Base-by-base conservation (phyloP, 345 rosid genomes). In the Linum usitatissimum region DNA sequence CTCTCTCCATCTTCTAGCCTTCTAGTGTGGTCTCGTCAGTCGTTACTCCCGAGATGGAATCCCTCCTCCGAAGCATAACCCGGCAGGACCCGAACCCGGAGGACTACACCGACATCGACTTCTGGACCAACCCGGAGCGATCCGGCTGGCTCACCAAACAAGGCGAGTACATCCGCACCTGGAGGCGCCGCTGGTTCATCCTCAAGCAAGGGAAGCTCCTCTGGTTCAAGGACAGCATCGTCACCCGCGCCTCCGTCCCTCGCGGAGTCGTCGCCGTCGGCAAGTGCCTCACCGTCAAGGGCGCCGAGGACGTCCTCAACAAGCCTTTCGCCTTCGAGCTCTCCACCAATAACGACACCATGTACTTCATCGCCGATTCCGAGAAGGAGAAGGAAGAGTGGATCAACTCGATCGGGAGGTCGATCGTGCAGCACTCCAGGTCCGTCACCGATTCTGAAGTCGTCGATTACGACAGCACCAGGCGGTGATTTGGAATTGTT, bases 331-430 rank as follows among this genome's bases (percentile, higher is more conserved):
- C 76, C 3, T 72, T 72, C 60, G 76, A 72, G 70, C 76, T 72
- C 4, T 72, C 76, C 1, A 72, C 76, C 12, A 72, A 55, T 6
- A 71, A 72, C 39, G 76, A 67, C 9, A 72, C 76, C 19, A 72
- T 72, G 71, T 72, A 59, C 60, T 72, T 72, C 20, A 30, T 72
- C n/a, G 76, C 76, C 4, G 68, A 67, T 59, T 67, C 71, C 17
- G 76, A 72, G 61, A 67, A 67, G 65, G 76, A 72, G 68, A 72
- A 72, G 56, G 76, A 72, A 21, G 76, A 72, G 54, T 72, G 76
- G 76, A 72, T 72, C 71, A 72, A 72, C 59, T 72, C 76, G 10
- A 72, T 72, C 55, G 76, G 76, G 9, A 53, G 76, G 39, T 72
- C 76, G 10, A 72, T 72, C 15, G 71, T 72, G 5, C 71, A 72